These are phyloP conservation scores for Oryza brachyantha DNA, from an alignment of 176 grass and related monocot genomes.

Conservation along the genomic window DNA sequence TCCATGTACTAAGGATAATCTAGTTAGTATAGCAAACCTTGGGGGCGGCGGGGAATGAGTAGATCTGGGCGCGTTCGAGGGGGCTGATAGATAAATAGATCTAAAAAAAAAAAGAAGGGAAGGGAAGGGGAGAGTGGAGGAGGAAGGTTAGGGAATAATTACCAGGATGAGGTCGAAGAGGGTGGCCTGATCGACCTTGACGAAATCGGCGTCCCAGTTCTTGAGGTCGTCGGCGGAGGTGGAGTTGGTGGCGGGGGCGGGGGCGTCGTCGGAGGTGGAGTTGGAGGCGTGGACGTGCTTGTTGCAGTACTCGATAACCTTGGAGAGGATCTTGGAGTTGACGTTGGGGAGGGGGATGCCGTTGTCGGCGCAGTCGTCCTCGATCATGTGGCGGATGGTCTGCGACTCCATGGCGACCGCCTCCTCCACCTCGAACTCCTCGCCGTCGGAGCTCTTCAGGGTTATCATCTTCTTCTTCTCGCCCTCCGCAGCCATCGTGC, in stretches of 20 bases:
- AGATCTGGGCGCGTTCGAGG: too few relatives aligned
- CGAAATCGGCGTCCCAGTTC: conserved; percentile 61
- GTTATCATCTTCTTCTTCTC: conserved; percentile 42
- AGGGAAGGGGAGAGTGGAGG: background rate
- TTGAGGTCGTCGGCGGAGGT: conserved; percentile 45
- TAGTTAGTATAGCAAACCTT: too few relatives aligned
- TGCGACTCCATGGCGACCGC: conserved; percentile 40
- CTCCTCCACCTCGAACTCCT: conserved; percentile 44
- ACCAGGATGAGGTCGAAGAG: conserved; percentile 71
- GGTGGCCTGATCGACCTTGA: conserved; percentile 69
- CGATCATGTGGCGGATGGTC: conserved; percentile 56
- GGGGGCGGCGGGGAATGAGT: too few relatives aligned
- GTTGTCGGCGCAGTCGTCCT: conserved; percentile 55
- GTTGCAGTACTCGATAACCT: conserved; percentile 65
- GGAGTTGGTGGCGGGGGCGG: background rate
- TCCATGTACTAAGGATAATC: background rate
- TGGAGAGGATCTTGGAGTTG: conserved; percentile 47
- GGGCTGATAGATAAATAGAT: background rate
- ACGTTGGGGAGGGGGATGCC: conserved; percentile 53
- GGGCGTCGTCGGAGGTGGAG: background rate
- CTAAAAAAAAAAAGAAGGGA: background rate
- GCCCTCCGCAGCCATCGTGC: conserved; percentile 5
- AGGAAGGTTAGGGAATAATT: background rate
- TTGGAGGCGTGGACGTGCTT: conserved; percentile 35
- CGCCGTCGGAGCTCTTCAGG: conserved; percentile 26